phyloP scores from a whole-genome alignment of 73 alveolate genomes.

The Tetrahymena thermophila region DNA sequence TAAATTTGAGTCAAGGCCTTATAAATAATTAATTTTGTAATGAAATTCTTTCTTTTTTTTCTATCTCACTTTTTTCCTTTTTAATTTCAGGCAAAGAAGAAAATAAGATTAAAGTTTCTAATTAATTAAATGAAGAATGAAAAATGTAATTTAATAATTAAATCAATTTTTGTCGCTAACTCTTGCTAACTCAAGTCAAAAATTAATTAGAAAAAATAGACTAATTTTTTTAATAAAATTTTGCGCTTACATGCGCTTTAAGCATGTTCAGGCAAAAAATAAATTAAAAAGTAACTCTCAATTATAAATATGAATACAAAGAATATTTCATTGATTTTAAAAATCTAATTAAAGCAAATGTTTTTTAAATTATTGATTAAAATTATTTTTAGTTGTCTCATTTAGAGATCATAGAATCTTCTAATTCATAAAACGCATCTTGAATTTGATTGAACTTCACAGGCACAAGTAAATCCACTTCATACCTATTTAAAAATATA shows the following conservation, averaged over 20 bases:
- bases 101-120: no score
- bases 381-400: background rate
- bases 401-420: background rate
- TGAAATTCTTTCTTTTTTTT: no score
- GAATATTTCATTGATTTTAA: background rate
- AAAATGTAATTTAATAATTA: no score
- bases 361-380: background rate
- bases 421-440: background rate
- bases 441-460: background rate
- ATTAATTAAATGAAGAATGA: no score
- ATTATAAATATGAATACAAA: no score
- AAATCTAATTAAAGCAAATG: background rate
- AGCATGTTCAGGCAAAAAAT: background rate
- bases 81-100: no score
- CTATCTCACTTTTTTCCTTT: no score
- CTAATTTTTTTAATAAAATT: background rate
- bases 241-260: background rate
- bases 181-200: background rate
- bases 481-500: background rate
- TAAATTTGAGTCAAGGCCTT: no score
- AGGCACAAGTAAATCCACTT: background rate
- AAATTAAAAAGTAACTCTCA: no score
- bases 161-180: background rate
- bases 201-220: no score
- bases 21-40: no score